Evolutionary conservation across 2,329 filamentous ascomycete species (phyloP), one percentile per base, ranked within the genome.

Genomic region (Hymenoscyphus scutula): DNA sequence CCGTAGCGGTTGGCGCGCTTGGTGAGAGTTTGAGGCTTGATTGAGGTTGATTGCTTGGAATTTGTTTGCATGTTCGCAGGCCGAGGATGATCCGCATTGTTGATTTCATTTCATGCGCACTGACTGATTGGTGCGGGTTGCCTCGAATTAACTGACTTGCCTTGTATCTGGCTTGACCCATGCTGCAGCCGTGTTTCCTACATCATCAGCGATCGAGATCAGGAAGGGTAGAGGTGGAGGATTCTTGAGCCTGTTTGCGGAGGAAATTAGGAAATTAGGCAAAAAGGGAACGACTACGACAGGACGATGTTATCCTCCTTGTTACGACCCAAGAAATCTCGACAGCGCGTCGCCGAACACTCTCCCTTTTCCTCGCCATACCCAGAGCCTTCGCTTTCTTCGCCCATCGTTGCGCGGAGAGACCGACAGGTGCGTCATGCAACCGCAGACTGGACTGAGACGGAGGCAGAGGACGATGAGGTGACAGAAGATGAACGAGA

Each of bases 361-460:
- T 73, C 73, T 10, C 68, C 72, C 19, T 75, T 73, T 67, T 74
- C 73, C 2, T 73, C 74, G 27, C 68, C 68, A 25, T 73, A 70
- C 58, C 72, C 64, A 29, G 67, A 70, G 55, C 71, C 62, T 23
- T 65, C 71, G 45, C 68, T 34, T 19, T 69, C 67, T 51, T 70
- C 73, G 8, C 66, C 69, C 23, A 55, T 65, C 10, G 66, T 63
- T 37, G 66, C 62, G 17, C 62, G 69, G 53, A 56, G 62, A 62
- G 61, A 66, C 60, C 62, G 60, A 56, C 65, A 54, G 59, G 67
- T 62, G 5, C 67, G 69, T 41, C 70, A 73, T 74, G 84, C 85
- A 61, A 84, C 83, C 2, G 86, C 85, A 64, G 86, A 88, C 73
- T 88, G 87, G 67, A 88, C 85, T 56, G 85, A 88, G 71, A 83